phyloP scores from a whole-genome alignment of 371 early-diverging fungal species.

The Encephalitozoon romaleae region DNA sequence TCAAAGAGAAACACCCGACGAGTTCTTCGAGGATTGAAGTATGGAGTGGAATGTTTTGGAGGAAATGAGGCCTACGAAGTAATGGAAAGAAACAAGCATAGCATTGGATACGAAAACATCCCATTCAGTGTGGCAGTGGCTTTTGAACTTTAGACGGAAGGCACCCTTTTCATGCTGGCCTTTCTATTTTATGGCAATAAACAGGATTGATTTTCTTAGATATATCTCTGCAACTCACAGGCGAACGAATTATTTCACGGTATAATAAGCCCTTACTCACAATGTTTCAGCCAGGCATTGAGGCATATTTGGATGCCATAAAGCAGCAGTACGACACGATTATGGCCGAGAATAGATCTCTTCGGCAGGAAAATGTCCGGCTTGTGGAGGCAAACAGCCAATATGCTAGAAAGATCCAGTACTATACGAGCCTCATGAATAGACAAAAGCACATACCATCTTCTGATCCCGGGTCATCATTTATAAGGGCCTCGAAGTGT shows the following conservation, averaged over 20 bases:
- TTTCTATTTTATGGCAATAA: neutral
- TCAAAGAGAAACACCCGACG: slow-evolving; percentile 20
- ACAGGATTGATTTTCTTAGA: neutral
- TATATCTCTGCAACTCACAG: neutral
- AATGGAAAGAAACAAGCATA: slow-evolving; percentile 19
- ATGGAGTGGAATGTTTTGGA: neutral
- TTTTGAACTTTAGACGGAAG: slow-evolving; percentile 10
- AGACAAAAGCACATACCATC: neutral
- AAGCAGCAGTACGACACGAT: slow-evolving; percentile 26
- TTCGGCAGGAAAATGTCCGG: slow-evolving; percentile 5
- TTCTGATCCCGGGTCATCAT: neutral
- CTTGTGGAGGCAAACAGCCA: slow-evolving; percentile 1
- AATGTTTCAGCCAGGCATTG: slow-evolving; percentile 31
- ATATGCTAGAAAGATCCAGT: neutral
- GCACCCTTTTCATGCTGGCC: neutral
- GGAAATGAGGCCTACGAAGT: neutral
- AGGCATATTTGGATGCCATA: slow-evolving; percentile 26
- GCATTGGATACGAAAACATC: slow-evolving; percentile 19
- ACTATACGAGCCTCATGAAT: neutral
- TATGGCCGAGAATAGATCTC: slow-evolving; percentile 12
- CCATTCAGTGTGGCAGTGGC: slow-evolving; percentile 2
- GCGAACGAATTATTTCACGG: neutral
- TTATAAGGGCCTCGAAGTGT: neutral
- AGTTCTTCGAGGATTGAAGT: neutral
- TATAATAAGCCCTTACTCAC: neutral